These are phyloP conservation scores for Zygoascus flipseniorum DNA, from an alignment of 805 yeast species.

Conservation along the genomic window DNA sequence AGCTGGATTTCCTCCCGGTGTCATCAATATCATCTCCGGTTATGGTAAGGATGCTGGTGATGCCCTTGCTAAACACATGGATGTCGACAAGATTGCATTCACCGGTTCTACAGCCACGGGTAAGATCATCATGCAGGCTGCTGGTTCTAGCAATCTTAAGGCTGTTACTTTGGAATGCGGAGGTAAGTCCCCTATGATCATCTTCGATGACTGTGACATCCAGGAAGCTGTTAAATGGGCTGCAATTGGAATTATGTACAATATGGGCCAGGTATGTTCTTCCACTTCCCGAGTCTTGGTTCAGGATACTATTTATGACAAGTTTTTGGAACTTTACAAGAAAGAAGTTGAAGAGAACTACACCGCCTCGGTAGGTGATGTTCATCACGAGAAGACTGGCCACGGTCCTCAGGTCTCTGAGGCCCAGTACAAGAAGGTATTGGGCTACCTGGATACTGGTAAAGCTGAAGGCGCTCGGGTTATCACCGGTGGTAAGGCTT, in stretches of 20 bases:
- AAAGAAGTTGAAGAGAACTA: constrained; percentile 36
- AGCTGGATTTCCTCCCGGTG: constrained; percentile 75
- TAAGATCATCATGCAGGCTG: constrained; percentile 64
- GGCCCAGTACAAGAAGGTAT: constrained; percentile 65
- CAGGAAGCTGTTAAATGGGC: constrained; percentile 67
- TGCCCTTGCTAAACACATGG: constrained; percentile 52
- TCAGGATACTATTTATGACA: constrained; percentile 76
- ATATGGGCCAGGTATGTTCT: constrained; percentile 93
- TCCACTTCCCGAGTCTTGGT: constrained; percentile 90
- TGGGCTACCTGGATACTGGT: constrained; percentile 68
- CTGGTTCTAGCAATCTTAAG: constrained; percentile 64
- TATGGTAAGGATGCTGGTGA: constrained; percentile 63
- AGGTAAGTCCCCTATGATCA: constrained; percentile 89
- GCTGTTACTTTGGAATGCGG: constrained; percentile 90
- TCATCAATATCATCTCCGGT: constrained; percentile 63
- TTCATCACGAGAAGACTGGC: constrained; percentile 62
- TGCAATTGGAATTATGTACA: constrained; percentile 74
- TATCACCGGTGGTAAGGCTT: constrained; percentile 66
- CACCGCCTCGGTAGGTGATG: constrained; percentile 61
- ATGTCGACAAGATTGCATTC: constrained; percentile 79
- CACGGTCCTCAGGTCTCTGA: constrained; percentile 89
- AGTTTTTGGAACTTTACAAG: constrained; percentile 47
- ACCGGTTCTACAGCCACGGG: constrained; percentile 94
- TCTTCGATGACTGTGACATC: constrained; percentile 67
- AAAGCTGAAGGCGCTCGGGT: constrained; percentile 74